These are phyloP conservation scores for Lachnellula hyalina DNA, from an alignment of 2,329 filamentous ascomycete genomes.

Conservation along the genomic window DNA sequence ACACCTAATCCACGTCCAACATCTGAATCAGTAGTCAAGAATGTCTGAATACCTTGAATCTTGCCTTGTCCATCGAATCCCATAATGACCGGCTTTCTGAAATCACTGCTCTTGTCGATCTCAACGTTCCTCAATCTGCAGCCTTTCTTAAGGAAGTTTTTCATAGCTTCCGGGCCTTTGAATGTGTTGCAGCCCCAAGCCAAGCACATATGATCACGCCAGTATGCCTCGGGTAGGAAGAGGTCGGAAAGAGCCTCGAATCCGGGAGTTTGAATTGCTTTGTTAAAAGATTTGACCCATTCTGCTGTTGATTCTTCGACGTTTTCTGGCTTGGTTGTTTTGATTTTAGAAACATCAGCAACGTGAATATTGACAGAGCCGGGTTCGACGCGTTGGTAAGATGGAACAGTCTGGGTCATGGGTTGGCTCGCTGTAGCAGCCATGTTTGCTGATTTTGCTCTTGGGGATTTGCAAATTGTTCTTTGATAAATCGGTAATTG, in stretches of 20 bases:
- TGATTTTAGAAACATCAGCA: slow-evolving; percentile 37
- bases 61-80: slow-evolving; percentile 37
- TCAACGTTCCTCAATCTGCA: slow-evolving; percentile 33
- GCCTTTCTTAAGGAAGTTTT: slow-evolving; percentile 27
- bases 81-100: slow-evolving; percentile 22
- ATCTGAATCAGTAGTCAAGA: slow-evolving; percentile 48
- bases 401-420: slow-evolving; percentile 21
- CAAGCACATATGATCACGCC: slow-evolving; percentile 53
- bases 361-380: slow-evolving; percentile 51
- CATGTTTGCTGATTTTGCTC: slow-evolving; percentile 3
- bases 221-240: slow-evolving; percentile 45
- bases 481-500: neutral
- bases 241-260: slow-evolving; percentile 33
- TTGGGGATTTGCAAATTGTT: neutral
- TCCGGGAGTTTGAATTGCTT: slow-evolving; percentile 34
- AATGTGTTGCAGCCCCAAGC: slow-evolving; percentile 52
- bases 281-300: slow-evolving; percentile 32
- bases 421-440: slow-evolving; percentile 10
- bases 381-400: slow-evolving; percentile 40
- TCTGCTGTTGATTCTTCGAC: slow-evolving; percentile 6
- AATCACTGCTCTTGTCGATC: slow-evolving; percentile 27
- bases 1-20: slow-evolving; percentile 53
- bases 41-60: slow-evolving; percentile 50
- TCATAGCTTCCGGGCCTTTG: slow-evolving; percentile 37
- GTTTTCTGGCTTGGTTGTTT: slow-evolving; percentile 20